A percentile compares a stretch with the other conserved stretches of the same genome.
phyloP scores from a whole-genome alignment of 306 rosid genomes.

The Inga leiocalycina region DNA sequence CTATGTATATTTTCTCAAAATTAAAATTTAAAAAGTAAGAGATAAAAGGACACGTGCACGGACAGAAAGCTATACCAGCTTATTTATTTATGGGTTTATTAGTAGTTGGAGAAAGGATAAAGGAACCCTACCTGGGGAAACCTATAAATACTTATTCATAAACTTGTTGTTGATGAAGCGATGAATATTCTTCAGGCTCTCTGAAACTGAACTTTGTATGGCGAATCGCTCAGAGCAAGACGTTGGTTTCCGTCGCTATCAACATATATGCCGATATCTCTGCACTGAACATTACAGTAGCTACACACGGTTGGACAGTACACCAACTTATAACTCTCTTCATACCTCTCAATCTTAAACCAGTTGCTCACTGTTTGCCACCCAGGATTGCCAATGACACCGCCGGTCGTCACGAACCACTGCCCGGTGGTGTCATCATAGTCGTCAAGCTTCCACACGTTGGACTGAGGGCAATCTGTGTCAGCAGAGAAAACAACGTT shows the following conservation, averaged over 20 bases:
- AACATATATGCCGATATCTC: constrained; percentile 36
- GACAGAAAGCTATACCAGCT: background rate
- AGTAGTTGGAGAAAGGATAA: background rate
- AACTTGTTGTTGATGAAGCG: background rate
- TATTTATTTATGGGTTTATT: background rate
- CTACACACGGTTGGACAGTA: constrained; percentile 59
- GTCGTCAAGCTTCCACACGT: constrained; percentile 47
- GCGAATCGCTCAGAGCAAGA: constrained; percentile 12
- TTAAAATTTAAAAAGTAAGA: too few species aligned
- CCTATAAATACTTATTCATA: background rate
- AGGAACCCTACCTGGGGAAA: background rate
- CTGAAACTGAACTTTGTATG: constrained; percentile 26
- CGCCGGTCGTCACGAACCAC: constrained; percentile 40
- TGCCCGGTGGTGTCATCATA: constrained; percentile 11
- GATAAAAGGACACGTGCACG: background rate
- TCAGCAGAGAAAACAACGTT: constrained; percentile 45
- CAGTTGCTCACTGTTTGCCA: constrained; percentile 33
- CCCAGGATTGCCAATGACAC: constrained; percentile 41
- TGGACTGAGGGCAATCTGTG: constrained; percentile 29
- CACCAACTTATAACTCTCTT: constrained; percentile 44
- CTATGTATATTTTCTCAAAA: background rate
- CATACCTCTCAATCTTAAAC: constrained; percentile 58
- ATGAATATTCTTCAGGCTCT: background rate
- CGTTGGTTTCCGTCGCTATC: constrained; percentile 25
- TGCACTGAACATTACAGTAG: constrained; percentile 44